A percentile compares a stretch with the other conserved stretches of the same genome.
These are phyloP conservation scores for Colletotrichum liaoningense DNA, from an alignment of 2,329 filamentous ascomycete genomes.

Conservation along the genomic window DNA sequence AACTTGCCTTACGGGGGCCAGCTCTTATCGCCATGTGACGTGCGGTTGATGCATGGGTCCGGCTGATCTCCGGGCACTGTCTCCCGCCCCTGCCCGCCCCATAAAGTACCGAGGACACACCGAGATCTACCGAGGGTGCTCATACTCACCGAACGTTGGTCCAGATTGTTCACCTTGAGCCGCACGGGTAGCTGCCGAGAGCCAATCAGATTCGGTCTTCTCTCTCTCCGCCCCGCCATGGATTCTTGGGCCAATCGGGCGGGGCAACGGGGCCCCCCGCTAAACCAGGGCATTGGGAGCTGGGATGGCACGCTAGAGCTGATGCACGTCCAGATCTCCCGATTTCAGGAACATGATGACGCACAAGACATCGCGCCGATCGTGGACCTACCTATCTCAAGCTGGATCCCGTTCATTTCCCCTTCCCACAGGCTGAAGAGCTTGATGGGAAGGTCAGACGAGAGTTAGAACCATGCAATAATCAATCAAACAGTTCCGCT, in stretches of 20 bases:
- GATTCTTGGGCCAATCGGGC: not conserved
- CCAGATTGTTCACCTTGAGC: not conserved
- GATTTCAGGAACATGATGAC: constrained; percentile 36
- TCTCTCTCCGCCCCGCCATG: not conserved
- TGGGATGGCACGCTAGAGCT: constrained; percentile 29
- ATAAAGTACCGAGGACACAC: accelerated
- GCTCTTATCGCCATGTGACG: not conserved
- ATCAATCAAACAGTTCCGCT: not conserved
- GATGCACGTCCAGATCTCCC: constrained; percentile 34
- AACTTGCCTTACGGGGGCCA: not conserved
- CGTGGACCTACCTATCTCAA: too few species aligned
- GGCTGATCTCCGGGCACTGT: not conserved
- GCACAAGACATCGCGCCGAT: constrained; percentile 37
- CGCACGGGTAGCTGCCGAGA: not conserved
- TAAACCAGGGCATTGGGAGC: constrained; percentile 22
- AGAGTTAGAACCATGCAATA: not conserved
- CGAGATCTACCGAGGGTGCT: too few species aligned
- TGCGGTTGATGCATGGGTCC: not conserved
- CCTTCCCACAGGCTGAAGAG: not conserved
- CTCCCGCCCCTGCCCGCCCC: too few species aligned
- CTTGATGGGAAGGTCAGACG: not conserved
- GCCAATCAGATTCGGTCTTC: not conserved
- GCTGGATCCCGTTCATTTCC: not conserved
- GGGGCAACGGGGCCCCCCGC: not conserved
- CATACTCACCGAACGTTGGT: too few species aligned